Evolutionary conservation across 768 basidiomycete species (phyloP), one percentile per base, ranked within the genome.

Genomic region (Grammothele lineata): DNA sequence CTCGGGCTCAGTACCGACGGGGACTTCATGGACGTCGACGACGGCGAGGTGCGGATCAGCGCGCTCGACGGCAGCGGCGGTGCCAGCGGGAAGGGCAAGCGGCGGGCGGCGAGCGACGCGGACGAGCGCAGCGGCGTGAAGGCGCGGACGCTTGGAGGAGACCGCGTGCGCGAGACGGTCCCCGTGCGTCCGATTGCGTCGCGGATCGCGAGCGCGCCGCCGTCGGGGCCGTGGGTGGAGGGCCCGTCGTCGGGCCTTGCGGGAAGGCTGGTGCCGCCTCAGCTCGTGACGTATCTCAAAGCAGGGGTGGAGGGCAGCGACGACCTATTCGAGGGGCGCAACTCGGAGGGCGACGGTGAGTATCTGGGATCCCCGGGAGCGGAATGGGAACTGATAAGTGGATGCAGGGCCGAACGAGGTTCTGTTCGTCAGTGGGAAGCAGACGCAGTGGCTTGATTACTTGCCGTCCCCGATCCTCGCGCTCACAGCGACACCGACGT

Each of bases 391-490:
- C 27, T 30, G 4, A 2, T 9, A 15, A 15, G 10, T 12, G 14
- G 26, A 19, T 23, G 7, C 47, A 83, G 85, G 75, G n/a, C 71
- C 75, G 4, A 76, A 78, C 15, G 91, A 92, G 57, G 74, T 97
- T 14, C 67, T 77, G 5, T 81, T 81, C 48, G 67, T 78, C 44
- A 77, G 70, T 57, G 74, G 77, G 26, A 83, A 81, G 67, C 78
- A 84, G 48, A 85, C 81, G 10, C 81, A 87, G 44, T 98, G 94
- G 92, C 65, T 94, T 36, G 94, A 97, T 65, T 98, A 88, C 66
- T 58, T 95, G 7, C 81, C 87, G 1, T 79, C 77, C 2, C 83
- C 86, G 21, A 81, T 80, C n/a, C 62, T 94, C 14, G 69, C 73
- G 1, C 59, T 89, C 39, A 80, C 81, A 4, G 82, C 82, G 0